Conservation (phyloP, 371 early-diverging fungal genomes). For the Apophysomyces ossiformis region DNA sequence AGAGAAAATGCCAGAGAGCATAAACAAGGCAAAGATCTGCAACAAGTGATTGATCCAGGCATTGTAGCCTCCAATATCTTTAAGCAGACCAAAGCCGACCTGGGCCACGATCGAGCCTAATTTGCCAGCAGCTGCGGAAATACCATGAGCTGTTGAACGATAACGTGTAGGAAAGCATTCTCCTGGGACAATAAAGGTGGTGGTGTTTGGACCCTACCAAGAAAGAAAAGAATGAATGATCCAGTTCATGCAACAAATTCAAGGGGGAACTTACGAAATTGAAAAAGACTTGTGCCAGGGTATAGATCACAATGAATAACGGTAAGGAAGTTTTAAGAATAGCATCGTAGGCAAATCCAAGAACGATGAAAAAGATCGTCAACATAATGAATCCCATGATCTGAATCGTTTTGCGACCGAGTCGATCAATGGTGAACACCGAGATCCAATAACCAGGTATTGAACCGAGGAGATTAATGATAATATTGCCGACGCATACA, state of each 20-base stretch:
- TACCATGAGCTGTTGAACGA: constrained; percentile 87
- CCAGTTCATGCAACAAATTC: background rate
- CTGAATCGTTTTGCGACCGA: constrained; percentile 88
- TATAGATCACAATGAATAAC: constrained; percentile 75
- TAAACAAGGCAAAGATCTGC: constrained; percentile 77
- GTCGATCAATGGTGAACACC: constrained; percentile 77
- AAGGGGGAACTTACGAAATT: constrained; percentile 70
- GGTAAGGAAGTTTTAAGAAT: constrained; percentile 55
- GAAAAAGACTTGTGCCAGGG: constrained; percentile 85
- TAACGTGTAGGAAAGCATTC: constrained; percentile 90
- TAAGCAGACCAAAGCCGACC: constrained; percentile 74
- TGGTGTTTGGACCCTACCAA: constrained; percentile 71
- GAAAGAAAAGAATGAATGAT: background rate
- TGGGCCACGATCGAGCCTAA: constrained; percentile 83
- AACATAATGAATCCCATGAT: constrained; percentile 67
- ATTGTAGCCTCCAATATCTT: constrained; percentile 72
- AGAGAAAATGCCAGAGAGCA: constrained; percentile 70
- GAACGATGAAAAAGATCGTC: constrained; percentile 49
- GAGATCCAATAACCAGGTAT: constrained; percentile 90
- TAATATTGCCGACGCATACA: constrained; percentile 72
- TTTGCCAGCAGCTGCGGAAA: constrained; percentile 88
- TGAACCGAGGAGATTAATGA: constrained; percentile 81
- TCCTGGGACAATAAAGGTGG: constrained; percentile 83
- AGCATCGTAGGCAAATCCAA: constrained; percentile 53
- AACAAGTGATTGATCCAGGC: constrained; percentile 69